A percentile compares a stretch with the other conserved stretches of the same genome.
Evolutionary conservation across 78 protist genomes (phyloP).

Genomic region (Tieghemostelium lacteum): DNA sequence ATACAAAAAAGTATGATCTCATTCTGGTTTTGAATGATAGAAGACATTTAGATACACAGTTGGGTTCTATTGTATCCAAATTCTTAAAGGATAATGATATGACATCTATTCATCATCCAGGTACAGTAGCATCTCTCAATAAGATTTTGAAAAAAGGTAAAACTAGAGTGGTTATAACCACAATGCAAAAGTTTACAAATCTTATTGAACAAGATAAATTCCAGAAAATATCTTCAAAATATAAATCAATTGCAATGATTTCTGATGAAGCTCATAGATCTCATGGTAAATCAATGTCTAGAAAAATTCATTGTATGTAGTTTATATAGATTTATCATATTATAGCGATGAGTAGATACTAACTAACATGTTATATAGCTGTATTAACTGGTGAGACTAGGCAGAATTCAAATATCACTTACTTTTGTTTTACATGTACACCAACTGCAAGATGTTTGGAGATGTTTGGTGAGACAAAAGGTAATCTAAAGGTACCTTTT

Average conservation of each 20-base stretch:
- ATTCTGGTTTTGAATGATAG: constrained; percentile 58
- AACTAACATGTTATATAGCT: constrained; percentile 23
- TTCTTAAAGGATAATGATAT: constrained; percentile 53
- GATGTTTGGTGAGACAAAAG: constrained; percentile 68
- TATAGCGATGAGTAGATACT: no score
- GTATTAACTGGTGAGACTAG: constrained; percentile 29
- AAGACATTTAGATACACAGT: constrained; percentile 64
- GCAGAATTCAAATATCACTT: constrained; percentile 45
- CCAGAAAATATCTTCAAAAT: neutral
- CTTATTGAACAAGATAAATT: constrained; percentile 8
- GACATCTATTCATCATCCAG: constrained; percentile 21
- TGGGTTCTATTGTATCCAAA: constrained; percentile 43
- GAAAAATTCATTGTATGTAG: constrained; percentile 25
- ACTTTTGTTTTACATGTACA: constrained; percentile 76
- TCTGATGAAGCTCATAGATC: constrained; percentile 76
- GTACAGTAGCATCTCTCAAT: neutral
- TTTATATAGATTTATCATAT: no score
- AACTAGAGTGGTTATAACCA: constrained; percentile 54
- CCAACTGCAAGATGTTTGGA: constrained; percentile 72
- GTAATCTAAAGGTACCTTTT: constrained; percentile 58
- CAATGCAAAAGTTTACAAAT: constrained; percentile 73
- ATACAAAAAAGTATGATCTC: constrained; percentile 26
- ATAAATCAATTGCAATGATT: constrained; percentile 61
- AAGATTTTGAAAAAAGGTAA: constrained; percentile 30
- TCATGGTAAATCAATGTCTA: constrained; percentile 35